Conservation (phyloP, 306 rosid species). For the Spatholobus suberectus region DNA sequence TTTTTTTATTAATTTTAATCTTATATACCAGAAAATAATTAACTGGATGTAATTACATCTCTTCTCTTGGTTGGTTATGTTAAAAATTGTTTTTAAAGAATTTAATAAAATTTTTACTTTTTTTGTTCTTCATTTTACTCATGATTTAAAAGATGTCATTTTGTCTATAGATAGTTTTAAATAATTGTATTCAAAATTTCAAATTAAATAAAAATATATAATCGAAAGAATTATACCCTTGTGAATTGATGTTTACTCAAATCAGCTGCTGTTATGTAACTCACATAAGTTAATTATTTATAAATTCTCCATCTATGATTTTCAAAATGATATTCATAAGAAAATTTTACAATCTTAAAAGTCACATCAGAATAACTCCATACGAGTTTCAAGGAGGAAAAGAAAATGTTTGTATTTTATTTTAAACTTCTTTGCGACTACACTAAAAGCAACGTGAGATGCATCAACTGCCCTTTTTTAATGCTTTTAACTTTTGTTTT, state of each 20-base stretch:
- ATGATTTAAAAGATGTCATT: not conserved
- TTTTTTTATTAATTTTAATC: too few species aligned
- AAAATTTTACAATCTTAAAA: not conserved
- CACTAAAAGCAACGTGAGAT: not conserved
- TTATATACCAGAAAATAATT: too few species aligned
- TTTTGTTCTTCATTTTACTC: not conserved
- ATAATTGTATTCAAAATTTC: not conserved
- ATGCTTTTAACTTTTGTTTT: conserved; percentile 2
- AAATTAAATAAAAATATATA: not conserved
- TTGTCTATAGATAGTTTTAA: not conserved
- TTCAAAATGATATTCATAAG: not conserved
- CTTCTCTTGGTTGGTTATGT: not conserved
- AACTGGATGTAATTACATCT: not conserved
- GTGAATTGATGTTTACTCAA: too few species aligned
- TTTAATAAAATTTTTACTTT: too few species aligned
- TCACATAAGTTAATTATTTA: not conserved
- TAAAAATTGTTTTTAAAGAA: not conserved
- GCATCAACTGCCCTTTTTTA: not conserved
- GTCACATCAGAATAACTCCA: not conserved
- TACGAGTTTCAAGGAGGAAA: not conserved
- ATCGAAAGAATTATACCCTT: not conserved
- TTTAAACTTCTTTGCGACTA: not conserved
- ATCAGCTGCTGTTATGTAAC: not conserved
- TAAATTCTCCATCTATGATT: not conserved
- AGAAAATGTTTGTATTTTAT: not conserved